These are phyloP conservation scores for Penicillium vulpinum DNA, from an alignment of 2,329 filamentous ascomycete genomes.

Conservation along the genomic window DNA sequence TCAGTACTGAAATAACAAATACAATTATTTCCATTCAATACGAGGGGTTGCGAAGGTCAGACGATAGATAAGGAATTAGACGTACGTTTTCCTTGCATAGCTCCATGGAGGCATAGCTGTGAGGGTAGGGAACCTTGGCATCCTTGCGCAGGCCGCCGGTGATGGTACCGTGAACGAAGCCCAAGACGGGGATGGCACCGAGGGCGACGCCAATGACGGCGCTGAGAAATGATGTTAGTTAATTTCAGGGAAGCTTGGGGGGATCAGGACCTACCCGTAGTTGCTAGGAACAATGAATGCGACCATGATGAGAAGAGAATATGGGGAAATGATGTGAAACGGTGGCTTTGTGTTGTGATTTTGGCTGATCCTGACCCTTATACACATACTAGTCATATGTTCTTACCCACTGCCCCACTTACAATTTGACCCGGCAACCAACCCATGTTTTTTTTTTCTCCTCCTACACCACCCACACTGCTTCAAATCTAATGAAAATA, in stretches of 20 bases:
- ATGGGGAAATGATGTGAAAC: not conserved
- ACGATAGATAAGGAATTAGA: not conserved
- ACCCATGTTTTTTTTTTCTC: too few relatives aligned
- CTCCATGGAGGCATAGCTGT: conserved; percentile 58
- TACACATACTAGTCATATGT: too few relatives aligned
- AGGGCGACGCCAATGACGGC: conserved; percentile 57
- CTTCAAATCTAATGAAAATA: too few relatives aligned
- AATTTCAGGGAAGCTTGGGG: not conserved
- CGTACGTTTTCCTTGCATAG: conserved; percentile 51
- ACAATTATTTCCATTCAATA: not conserved
- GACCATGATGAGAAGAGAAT: conserved; percentile 34
- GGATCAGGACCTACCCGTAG: conserved; percentile 46
- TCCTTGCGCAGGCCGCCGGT: conserved; percentile 50
- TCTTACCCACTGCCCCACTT: too few relatives aligned
- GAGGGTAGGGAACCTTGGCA: conserved; percentile 59
- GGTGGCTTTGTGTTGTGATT: not conserved
- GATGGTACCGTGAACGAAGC: conserved; percentile 52
- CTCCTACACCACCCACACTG: too few relatives aligned
- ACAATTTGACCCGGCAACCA: too few relatives aligned
- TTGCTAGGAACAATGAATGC: conserved; percentile 48
- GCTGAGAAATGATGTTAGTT: conserved; percentile 38
- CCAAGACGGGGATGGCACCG: conserved; percentile 55
- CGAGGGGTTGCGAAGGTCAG: not conserved
- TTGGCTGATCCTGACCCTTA: not conserved
- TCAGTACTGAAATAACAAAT: not conserved